Evolutionary conservation across 2,329 filamentous ascomycete genomes (phyloP), one percentile per base, ranked within the genome.

Genomic region (Cladosporium sp.): DNA sequence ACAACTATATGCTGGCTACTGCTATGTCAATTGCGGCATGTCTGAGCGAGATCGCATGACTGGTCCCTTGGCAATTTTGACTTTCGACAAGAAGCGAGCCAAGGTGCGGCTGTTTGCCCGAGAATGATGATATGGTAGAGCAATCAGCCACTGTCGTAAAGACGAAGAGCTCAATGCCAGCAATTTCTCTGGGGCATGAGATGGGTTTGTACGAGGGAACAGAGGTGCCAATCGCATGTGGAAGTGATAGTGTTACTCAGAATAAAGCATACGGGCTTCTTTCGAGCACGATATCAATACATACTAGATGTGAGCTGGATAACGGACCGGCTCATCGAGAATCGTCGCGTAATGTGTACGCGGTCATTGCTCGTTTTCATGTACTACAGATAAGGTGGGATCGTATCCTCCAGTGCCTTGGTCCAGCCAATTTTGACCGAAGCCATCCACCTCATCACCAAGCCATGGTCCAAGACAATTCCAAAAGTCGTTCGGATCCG

Each of bases 401-500:
- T 41, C 15, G 36, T 18, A 18, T 41, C 15, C 36, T 41, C 14
- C 36, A 18, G 36, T 18, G 36, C 36, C 36, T 41, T 14, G 36
- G 14, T 41, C 36, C 14, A 41, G 36, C 36, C 14, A 41, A 4
- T 15, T 41, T 41, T 41, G 36, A 41, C 36, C 36, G 15, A 30
- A 26, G 12, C 24, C 26, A 54, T 54, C 49, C 26, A 54, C 30
- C 7, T 57, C 54, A 24, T 34, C 32, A 24, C 54, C 54, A 34
- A 57, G 30, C 54, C 54, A 57, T 8, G 30, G 30, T 21, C 54
- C 54, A 30, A 57, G 54, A 36, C 30, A 57, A 15, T 57, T 57
- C 54, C 54, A 57, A 24, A 57, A 57, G 4, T 57, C 32, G n/a
- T 57, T 36, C 18, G 54, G 54, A 24, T 57, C 54, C 3, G 54